phyloP scores from a whole-genome alignment of 2,329 filamentous ascomycete species.

The Amauroascus niger region DNA sequence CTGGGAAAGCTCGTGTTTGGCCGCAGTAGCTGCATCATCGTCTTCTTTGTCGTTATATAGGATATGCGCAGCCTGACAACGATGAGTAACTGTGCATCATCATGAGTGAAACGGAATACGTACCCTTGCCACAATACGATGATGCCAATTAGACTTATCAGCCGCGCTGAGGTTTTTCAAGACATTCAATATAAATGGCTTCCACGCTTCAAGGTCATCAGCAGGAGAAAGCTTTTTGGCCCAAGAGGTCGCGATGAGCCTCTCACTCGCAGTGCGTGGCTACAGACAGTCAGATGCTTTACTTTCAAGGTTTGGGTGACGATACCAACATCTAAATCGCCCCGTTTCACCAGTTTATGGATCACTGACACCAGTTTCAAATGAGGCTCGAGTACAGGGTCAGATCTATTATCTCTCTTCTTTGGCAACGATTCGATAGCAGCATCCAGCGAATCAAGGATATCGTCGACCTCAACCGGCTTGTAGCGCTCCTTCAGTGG shows the following conservation, averaged over 20 bases:
- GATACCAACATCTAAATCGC: constrained; percentile 35
- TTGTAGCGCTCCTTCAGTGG: constrained; percentile 30
- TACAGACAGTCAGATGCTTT: constrained; percentile 31
- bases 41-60: constrained; percentile 49
- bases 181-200: constrained; percentile 52
- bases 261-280: constrained; percentile 40
- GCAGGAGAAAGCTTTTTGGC: constrained; percentile 43
- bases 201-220: constrained; percentile 45
- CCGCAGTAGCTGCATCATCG: constrained; percentile 47
- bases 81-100: neutral
- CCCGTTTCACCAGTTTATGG: constrained; percentile 63
- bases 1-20: constrained; percentile 68
- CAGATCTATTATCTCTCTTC: constrained; percentile 50
- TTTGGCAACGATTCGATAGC: constrained; percentile 54
- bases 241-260: constrained; percentile 46
- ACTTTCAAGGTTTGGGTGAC: constrained; percentile 12
- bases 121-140: constrained; percentile 75
- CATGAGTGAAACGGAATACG: constrained; percentile 19
- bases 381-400: constrained; percentile 81
- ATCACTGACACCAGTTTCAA: constrained; percentile 79
- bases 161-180: constrained; percentile 53
- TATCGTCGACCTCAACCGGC: constrained; percentile 35
- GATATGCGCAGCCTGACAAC: constrained; percentile 46
- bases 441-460: constrained; percentile 49
- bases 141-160: constrained; percentile 92